phyloP scores from a whole-genome alignment of 306 rosid species.

The Calophaca sinica region DNA sequence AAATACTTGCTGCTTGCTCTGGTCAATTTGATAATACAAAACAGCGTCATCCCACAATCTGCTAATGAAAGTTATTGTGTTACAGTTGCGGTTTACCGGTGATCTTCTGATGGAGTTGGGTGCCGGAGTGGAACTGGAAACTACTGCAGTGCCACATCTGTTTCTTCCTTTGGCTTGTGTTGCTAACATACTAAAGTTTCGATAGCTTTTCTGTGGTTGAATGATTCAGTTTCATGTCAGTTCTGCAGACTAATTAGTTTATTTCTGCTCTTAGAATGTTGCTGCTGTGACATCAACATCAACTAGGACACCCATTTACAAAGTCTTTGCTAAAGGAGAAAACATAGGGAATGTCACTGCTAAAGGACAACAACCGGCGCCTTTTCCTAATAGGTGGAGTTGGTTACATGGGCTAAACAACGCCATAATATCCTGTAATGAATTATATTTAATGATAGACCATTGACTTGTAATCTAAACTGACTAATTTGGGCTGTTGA shows the following conservation, averaged over 20 bases:
- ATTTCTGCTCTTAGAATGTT: conserved; percentile 72
- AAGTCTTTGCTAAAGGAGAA: conserved; percentile 98
- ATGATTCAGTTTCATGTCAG: conserved; percentile 15
- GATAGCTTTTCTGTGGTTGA: not conserved
- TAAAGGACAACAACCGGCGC: too few relatives aligned
- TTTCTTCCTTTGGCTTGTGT: conserved; percentile 99
- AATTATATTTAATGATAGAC: too few relatives aligned
- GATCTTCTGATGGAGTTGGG: conserved; percentile 99
- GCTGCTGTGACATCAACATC: conserved; percentile 99
- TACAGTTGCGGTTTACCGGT: conserved; percentile 88
- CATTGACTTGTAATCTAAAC: too few relatives aligned
- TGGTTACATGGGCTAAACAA: too few relatives aligned
- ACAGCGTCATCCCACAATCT: conserved; percentile 29
- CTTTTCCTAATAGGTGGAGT: too few relatives aligned
- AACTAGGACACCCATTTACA: conserved; percentile 96
- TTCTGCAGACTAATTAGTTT: conserved; percentile 41
- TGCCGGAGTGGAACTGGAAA: conserved; percentile 93
- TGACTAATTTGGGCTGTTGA: too few relatives aligned
- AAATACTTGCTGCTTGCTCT: conserved; percentile 22
- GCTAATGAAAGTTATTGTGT: conserved; percentile 40
- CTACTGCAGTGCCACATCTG: conserved; percentile 88
- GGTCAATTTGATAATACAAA: conserved; percentile 7
- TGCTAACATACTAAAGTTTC: conserved; percentile 92
- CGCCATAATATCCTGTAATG: too few relatives aligned
- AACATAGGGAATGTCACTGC: conserved; percentile 99